Conservation (phyloP, 495 filamentous ascomycete genomes). For the Podospora sp. region DNA sequence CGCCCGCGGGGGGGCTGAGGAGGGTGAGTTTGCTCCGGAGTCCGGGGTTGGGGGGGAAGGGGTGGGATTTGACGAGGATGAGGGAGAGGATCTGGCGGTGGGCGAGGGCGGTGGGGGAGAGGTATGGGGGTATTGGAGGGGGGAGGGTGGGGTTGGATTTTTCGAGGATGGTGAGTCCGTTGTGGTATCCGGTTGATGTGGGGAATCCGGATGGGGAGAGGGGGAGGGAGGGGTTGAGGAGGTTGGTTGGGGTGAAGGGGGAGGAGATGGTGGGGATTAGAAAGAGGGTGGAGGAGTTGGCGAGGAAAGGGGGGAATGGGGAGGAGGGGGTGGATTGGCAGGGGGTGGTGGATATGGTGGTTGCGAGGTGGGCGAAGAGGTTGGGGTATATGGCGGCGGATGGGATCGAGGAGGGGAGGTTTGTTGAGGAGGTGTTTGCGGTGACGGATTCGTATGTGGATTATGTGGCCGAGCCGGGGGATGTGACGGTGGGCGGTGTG, state of each 20-base stretch:
- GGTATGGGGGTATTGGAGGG: constrained; percentile 63
- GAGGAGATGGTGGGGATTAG: constrained; percentile 47
- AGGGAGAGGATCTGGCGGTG: not conserved
- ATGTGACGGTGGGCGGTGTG: not conserved
- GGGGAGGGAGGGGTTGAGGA: constrained; percentile 43
- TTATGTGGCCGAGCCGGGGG: not conserved
- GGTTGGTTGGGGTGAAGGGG: constrained; percentile 44
- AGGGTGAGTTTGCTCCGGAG: not conserved
- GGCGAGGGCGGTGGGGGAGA: constrained; percentile 26
- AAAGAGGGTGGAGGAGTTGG: constrained; percentile 44
- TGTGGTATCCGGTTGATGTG: constrained; percentile 58
- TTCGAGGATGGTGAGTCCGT: constrained; percentile 62
- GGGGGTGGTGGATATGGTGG: constrained; percentile 61
- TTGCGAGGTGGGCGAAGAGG: constrained; percentile 57
- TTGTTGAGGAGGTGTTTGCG: not conserved
- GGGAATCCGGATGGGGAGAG: constrained; percentile 47
- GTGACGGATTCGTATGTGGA: constrained; percentile 2
- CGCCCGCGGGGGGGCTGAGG: not conserved
- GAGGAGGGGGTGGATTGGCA: constrained; percentile 58
- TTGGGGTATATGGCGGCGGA: constrained; percentile 50
- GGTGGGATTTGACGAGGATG: not conserved
- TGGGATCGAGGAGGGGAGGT: constrained; percentile 30
- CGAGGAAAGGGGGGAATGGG: constrained; percentile 29
- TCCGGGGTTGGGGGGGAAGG: not conserved
- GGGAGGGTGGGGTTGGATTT: constrained; percentile 60